Percentiles rank a stretch among this genome's conserved stretches.
These are phyloP conservation scores for Zygotorulaspora chibaensis DNA, from an alignment of 805 yeast species.

Conservation along the genomic window DNA sequence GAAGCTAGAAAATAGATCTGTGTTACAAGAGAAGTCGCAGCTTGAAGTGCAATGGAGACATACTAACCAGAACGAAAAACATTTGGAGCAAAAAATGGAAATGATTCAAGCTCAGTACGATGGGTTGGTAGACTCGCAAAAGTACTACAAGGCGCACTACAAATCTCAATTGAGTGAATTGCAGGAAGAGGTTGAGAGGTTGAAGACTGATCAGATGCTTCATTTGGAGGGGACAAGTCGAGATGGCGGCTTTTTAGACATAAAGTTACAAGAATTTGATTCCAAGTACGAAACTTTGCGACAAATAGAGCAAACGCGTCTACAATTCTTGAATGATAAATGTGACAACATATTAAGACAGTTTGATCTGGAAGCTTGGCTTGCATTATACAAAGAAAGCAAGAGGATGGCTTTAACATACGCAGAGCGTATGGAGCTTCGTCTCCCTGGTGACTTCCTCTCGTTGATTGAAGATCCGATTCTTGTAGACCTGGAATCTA, in stretches of 20 bases:
- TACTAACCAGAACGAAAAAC: slow-evolving; percentile 12
- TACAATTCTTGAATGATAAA: slow-evolving; percentile 7
- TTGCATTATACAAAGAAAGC: slow-evolving; percentile 17
- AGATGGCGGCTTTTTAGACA: slow-evolving; percentile 4
- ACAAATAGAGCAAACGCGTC: slow-evolving; percentile 9
- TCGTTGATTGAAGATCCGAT: slow-evolving; percentile 8
- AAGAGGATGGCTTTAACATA: slow-evolving; percentile 17
- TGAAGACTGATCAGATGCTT: slow-evolving; percentile 9
- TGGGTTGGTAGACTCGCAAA: slow-evolving; percentile 25
- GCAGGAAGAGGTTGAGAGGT: slow-evolving; percentile 8
- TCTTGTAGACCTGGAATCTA: slow-evolving; percentile 3
- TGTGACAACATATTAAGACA: slow-evolving; percentile 11
- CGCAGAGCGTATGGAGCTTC: slow-evolving; percentile 17
- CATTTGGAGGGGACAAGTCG: slow-evolving; percentile 5
- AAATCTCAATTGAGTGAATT: slow-evolving; percentile 18
- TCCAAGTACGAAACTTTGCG: slow-evolving; percentile 12
- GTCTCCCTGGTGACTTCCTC: slow-evolving; percentile 5
- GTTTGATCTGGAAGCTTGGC: slow-evolving; percentile 20
- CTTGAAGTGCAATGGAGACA: slow-evolving; percentile 5
- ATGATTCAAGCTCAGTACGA: slow-evolving; percentile 24
- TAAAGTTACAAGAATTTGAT: slow-evolving; percentile 9
- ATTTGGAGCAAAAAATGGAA: slow-evolving; percentile 15
- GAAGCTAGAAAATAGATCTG: slow-evolving; percentile 3
- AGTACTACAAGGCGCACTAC: slow-evolving; percentile 24
- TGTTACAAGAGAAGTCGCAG: slow-evolving; percentile 8